phyloP scores from a whole-genome alignment of 1,139 yeast species.

The Suhomyces bolitotheri region DNA sequence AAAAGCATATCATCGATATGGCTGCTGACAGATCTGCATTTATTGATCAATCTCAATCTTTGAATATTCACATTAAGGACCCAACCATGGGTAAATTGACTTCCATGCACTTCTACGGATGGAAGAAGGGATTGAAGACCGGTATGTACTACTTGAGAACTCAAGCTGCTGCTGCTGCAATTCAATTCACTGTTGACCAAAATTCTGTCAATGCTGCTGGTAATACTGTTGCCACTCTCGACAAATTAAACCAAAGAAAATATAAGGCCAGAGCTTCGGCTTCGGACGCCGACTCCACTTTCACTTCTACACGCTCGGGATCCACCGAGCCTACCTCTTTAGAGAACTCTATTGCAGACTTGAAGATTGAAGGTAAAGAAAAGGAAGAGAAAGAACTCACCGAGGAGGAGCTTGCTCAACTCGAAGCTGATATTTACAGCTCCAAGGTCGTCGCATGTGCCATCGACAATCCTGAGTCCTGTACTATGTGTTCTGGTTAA shows the following conservation, averaged over 20 bases:
- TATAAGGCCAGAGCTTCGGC: conserved; percentile 40
- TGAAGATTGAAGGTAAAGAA: conserved; percentile 31
- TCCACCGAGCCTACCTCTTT: conserved; percentile 53
- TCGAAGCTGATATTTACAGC: conserved; percentile 74
- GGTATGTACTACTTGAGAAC: conserved; percentile 97
- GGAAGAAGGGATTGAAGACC: conserved; percentile 96
- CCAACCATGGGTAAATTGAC: conserved; percentile 95
- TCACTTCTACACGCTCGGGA: conserved; percentile 28
- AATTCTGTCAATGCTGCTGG: conserved; percentile 24
- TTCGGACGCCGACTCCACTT: conserved; percentile 26
- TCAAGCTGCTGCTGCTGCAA: conserved; percentile 63
- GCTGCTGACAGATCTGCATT: conserved; percentile 94
- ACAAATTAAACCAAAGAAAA: conserved; percentile 55
- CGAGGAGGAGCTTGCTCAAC: conserved; percentile 20
- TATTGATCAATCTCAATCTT: conserved; percentile 91
- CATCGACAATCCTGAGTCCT: conserved; percentile 92
- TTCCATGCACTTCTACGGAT: conserved; percentile 96
- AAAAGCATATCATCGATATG: conserved; percentile 84
- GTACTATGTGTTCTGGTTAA: conserved; percentile 98
- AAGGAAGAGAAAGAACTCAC: conserved; percentile 10
- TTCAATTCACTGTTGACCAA: conserved; percentile 59
- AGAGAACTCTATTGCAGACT: conserved; percentile 49
- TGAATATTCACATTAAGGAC: conserved; percentile 80
- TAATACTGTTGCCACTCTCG: conserved; percentile 46
- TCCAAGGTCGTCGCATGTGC: conserved; percentile 96